Evolutionary conservation across 805 yeast genomes (phyloP).

Genomic region (Candida takata): DNA sequence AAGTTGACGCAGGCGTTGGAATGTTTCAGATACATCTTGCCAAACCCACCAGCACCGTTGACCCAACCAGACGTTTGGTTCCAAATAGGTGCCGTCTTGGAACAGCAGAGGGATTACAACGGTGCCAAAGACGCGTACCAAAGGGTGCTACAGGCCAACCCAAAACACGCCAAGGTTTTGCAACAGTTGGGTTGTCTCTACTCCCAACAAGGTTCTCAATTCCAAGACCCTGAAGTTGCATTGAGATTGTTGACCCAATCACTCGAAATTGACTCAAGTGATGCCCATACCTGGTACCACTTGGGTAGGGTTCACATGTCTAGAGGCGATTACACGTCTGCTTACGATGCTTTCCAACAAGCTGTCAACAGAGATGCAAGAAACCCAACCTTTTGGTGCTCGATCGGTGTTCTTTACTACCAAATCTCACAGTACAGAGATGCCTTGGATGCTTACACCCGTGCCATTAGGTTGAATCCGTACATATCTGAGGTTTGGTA

Average conservation of each 20-base stretch:
- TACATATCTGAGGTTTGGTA: slow-evolving; percentile 98
- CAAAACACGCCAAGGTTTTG: slow-evolving; percentile 90
- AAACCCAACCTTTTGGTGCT: slow-evolving; percentile 97
- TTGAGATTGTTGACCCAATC: slow-evolving; percentile 77
- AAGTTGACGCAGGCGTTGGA: slow-evolving; percentile 83
- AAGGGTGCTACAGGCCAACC: slow-evolving; percentile 81
- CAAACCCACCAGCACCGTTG: slow-evolving; percentile 90
- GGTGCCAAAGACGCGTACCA: slow-evolving; percentile 95
- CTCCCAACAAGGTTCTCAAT: slow-evolving; percentile 60
- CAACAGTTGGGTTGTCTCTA: slow-evolving; percentile 95
- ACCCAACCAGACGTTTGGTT: slow-evolving; percentile 98
- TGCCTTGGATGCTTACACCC: slow-evolving; percentile 94
- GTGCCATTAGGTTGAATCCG: slow-evolving; percentile 94
- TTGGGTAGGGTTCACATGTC: slow-evolving; percentile 97
- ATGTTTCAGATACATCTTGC: slow-evolving; percentile 86
- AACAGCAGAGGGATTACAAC: slow-evolving; percentile 84
- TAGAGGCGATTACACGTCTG: slow-evolving; percentile 88
- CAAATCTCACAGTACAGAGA: slow-evolving; percentile 95
- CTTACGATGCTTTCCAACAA: slow-evolving; percentile 97
- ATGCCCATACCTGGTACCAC: slow-evolving; percentile 97
- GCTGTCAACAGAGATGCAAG: slow-evolving; percentile 96
- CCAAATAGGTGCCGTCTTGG: slow-evolving; percentile 93
- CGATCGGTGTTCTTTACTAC: slow-evolving; percentile 91
- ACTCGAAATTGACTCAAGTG: slow-evolving; percentile 79
- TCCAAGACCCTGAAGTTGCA: slow-evolving; percentile 81